Conservation (phyloP, 2,329 filamentous ascomycete species). For the Shiraia sp. region DNA sequence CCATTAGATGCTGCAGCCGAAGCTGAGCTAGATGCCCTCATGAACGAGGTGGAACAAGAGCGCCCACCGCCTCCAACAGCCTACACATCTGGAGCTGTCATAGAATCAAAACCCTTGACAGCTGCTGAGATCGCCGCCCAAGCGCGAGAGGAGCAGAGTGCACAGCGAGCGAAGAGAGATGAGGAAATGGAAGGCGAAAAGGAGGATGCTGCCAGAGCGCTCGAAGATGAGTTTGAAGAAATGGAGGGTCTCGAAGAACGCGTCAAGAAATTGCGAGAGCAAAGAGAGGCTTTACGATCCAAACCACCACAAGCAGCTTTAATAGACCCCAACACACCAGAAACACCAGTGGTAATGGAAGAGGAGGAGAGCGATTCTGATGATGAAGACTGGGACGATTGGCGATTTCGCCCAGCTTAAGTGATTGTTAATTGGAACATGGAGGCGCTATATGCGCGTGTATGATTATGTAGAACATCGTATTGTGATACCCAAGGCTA, state of each 20-base stretch:
- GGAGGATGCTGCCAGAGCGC: slow-evolving; percentile 50
- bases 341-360: slow-evolving; percentile 11
- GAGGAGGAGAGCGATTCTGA: slow-evolving; percentile 44
- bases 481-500: slow-evolving; percentile 23
- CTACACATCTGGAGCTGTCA: slow-evolving; percentile 44
- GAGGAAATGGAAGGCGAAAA: slow-evolving; percentile 53
- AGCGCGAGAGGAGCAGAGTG: slow-evolving; percentile 49
- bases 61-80: slow-evolving; percentile 78
- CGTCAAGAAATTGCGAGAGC: slow-evolving; percentile 50
- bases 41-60: slow-evolving; percentile 66
- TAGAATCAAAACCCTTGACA: slow-evolving; percentile 52
- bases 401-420: slow-evolving; percentile 43
- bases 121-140: slow-evolving; percentile 52
- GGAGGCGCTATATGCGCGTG: neutral
- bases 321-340: slow-evolving; percentile 10
- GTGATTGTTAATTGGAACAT: neutral
- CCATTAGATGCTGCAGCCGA: slow-evolving; percentile 26
- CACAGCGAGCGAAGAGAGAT: slow-evolving; percentile 48
- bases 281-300: slow-evolving; percentile 48
- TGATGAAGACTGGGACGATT: slow-evolving; percentile 44
- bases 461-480: slow-evolving; percentile 24
- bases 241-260: slow-evolving; percentile 55
- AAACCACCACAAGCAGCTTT: slow-evolving; percentile 16
- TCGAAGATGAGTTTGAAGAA: slow-evolving; percentile 55
- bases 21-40: slow-evolving; percentile 60